These are phyloP conservation scores for Capillidium heterosporum DNA, from an alignment of 371 early-diverging fungal species.

Conservation along the genomic window DNA sequence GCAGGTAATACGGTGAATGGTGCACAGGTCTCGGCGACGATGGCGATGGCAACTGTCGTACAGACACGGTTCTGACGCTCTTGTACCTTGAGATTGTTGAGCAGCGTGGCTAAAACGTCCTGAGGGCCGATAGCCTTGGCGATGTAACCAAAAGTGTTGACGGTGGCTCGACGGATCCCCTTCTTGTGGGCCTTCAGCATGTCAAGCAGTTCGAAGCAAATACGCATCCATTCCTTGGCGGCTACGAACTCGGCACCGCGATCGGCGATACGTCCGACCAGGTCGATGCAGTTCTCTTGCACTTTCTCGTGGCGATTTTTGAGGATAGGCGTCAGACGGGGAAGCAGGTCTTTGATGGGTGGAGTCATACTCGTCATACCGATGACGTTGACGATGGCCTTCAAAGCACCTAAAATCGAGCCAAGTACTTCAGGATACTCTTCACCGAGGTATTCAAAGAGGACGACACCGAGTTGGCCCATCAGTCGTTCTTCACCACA, in stretches of 20 bases:
- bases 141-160: conserved; percentile 95
- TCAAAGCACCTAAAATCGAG: conserved; percentile 77
- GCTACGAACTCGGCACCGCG: conserved; percentile 95
- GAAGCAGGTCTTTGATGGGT: conserved; percentile 90
- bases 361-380: conserved; percentile 96
- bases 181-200: conserved; percentile 90
- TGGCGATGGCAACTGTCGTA: conserved; percentile 93
- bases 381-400: conserved; percentile 87
- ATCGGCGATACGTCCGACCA: conserved; percentile 95
- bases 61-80: conserved; percentile 97
- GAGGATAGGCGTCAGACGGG: conserved; percentile 88
- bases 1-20: conserved; percentile 96
- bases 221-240: conserved; percentile 98
- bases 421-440: conserved; percentile 96
- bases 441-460: conserved; percentile 95
- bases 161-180: conserved; percentile 86
- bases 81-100: conserved; percentile 95
- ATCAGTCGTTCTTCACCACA: conserved; percentile 91
- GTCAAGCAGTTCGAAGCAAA: conserved; percentile 92
- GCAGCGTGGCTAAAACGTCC: conserved; percentile 90
- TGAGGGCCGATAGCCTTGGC: conserved; percentile 98
- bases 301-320: conserved; percentile 96
- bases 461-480: conserved; percentile 73
- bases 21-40: conserved; percentile 85
- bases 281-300: conserved; percentile 78